A percentile compares a stretch with the other conserved stretches of the same genome.
phyloP scores from a whole-genome alignment of 768 basidiomycete genomes.

The Fomitopsis serialis region DNA sequence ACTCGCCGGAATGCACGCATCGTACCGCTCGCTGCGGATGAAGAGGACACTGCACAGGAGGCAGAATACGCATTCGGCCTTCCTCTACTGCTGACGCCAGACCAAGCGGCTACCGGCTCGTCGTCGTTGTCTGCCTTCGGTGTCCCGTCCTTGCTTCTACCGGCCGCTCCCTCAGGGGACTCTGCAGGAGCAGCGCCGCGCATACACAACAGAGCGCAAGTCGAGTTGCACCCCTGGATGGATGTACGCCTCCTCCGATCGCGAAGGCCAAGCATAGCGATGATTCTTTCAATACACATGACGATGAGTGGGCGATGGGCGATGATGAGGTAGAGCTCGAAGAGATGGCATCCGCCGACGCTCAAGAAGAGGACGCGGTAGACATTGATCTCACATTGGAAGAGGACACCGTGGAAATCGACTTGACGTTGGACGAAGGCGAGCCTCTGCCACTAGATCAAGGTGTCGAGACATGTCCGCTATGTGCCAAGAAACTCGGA shows the following conservation, averaged over 20 bases:
- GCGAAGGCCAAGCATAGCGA: background rate
- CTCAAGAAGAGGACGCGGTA: constrained; percentile 24
- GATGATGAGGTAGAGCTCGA: constrained; percentile 58
- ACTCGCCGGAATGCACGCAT: background rate
- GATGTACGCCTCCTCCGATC: background rate
- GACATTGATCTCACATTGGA: constrained; percentile 21
- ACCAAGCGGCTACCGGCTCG: no score
- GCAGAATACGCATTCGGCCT: background rate
- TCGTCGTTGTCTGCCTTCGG: constrained; percentile 8
- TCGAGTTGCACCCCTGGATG: background rate
- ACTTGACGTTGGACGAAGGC: constrained; percentile 17
- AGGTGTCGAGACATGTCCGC: constrained; percentile 21
- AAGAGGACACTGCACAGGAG: no score
- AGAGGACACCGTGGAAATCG: constrained; percentile 17
- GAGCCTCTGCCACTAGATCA: constrained; percentile 1
- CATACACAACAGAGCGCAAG: background rate
- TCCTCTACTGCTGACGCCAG: background rate
- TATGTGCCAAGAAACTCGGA: constrained; percentile 25
- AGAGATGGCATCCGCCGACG: constrained; percentile 22
- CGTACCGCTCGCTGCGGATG: no score
- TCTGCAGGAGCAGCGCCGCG: background rate
- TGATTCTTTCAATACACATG: background rate
- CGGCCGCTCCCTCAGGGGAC: background rate
- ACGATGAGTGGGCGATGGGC: constrained; percentile 62
- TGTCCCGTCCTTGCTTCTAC: constrained; percentile 3